phyloP scores from a whole-genome alignment of 2,329 filamentous ascomycete genomes.

The Aspergillus pseudoviridinutans region DNA sequence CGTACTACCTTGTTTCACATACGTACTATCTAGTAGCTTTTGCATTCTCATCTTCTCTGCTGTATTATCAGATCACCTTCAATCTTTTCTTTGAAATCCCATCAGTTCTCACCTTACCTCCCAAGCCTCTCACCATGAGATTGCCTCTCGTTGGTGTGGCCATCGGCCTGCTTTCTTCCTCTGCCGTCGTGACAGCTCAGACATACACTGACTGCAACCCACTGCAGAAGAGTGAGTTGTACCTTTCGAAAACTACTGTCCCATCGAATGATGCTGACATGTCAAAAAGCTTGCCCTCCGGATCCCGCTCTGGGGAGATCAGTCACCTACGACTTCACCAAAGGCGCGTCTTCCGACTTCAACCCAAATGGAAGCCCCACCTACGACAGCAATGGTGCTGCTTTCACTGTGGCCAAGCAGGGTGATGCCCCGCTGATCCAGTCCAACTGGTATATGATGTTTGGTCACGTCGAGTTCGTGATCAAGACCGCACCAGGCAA shows the following conservation, averaged over 20 bases:
- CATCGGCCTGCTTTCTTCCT: conserved; percentile 24
- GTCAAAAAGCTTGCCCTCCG: conserved; percentile 59
- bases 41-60: not conserved
- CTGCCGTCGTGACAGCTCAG: conserved; percentile 34
- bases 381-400: conserved; percentile 72
- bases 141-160: conserved; percentile 22
- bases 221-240: conserved; percentile 32
- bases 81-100: not conserved
- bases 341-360: conserved; percentile 76
- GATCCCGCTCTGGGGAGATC: conserved; percentile 78
- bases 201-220: conserved; percentile 45
- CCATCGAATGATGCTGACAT: conserved; percentile 4
- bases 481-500: conserved; percentile 82
- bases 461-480: conserved; percentile 80
- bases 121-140: conserved; percentile 28
- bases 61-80: not conserved
- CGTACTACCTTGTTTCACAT: not conserved
- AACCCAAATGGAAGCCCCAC: conserved; percentile 63
- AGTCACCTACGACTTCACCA: conserved; percentile 78
- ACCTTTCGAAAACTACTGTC: not conserved
- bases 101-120: conserved; percentile 3
- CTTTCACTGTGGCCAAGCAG: conserved; percentile 71
- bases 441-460: conserved; percentile 99
- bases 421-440: conserved; percentile 83
- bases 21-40: not conserved